These are phyloP conservation scores for Jaapia argillacea DNA, from an alignment of 768 basidiomycete genomes.

Conservation along the genomic window DNA sequence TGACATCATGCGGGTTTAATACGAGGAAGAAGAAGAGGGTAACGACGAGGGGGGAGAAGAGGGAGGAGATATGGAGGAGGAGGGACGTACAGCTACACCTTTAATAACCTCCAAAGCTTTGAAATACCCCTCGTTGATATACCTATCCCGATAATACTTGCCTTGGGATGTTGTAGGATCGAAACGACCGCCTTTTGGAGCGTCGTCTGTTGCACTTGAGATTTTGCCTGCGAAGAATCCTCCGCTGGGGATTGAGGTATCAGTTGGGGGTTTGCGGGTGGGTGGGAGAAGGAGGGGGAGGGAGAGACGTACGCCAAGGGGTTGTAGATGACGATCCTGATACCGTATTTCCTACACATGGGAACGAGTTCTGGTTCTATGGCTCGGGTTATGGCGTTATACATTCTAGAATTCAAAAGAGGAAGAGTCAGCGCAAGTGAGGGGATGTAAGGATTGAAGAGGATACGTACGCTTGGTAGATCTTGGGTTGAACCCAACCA, in stretches of 20 bases:
- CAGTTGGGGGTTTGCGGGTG: not conserved
- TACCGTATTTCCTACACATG: slow-evolving; percentile 45
- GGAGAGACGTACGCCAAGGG: slow-evolving; percentile 39
- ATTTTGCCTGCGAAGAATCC: slow-evolving; percentile 52
- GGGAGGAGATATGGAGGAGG: too few species aligned
- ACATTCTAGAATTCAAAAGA: slow-evolving; percentile 25
- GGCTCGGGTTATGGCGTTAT: slow-evolving; percentile 37
- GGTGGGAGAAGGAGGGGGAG: not conserved
- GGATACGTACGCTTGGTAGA: slow-evolving; percentile 51
- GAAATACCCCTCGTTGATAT: slow-evolving; percentile 31
- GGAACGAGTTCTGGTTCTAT: slow-evolving; percentile 43
- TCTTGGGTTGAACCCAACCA: slow-evolving; percentile 42
- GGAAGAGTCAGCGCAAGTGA: too few species aligned
- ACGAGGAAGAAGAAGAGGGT: slow-evolving; percentile 1
- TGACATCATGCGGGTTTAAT: too few species aligned
- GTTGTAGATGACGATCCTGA: slow-evolving; percentile 47
- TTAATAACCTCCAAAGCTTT: slow-evolving; percentile 31
- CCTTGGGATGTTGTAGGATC: slow-evolving; percentile 27
- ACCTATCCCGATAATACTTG: slow-evolving; percentile 34
- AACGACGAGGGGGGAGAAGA: too few species aligned
- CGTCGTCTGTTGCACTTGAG: slow-evolving; percentile 19
- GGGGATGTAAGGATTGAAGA: too few species aligned
- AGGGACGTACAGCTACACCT: slow-evolving; percentile 29
- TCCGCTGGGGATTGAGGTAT: too few species aligned
- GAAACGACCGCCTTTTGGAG: slow-evolving; percentile 30